phyloP scores from a whole-genome alignment of 139 green algal genomes.

The Chlorella sp. region DNA sequence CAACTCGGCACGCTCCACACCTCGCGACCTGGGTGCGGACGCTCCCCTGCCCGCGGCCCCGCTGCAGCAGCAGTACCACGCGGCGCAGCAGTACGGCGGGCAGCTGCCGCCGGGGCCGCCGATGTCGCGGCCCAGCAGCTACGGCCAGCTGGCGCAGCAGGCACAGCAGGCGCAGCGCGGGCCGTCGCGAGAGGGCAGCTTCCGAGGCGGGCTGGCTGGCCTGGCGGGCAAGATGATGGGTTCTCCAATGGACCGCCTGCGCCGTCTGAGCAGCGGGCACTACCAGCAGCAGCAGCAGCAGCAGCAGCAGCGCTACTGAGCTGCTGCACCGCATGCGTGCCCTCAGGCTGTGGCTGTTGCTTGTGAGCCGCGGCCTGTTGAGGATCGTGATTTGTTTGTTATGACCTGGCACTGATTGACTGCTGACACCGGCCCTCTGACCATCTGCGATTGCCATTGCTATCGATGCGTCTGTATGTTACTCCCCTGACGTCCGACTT shows the following conservation, averaged over 20 bases:
- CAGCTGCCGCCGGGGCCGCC: background rate
- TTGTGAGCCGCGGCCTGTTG: background rate
- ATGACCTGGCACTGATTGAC: too few relatives aligned
- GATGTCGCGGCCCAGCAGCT: background rate
- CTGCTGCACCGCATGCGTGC: too few relatives aligned
- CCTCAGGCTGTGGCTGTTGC: background rate
- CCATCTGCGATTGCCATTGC: too few relatives aligned
- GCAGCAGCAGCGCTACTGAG: background rate
- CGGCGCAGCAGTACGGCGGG: background rate
- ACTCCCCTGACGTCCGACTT: too few relatives aligned
- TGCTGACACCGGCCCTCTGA: too few relatives aligned
- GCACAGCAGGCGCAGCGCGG: background rate
- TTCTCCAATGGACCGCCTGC: slow-evolving; percentile 25
- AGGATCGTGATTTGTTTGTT: too few relatives aligned
- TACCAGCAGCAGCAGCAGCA: slow-evolving; percentile 7
- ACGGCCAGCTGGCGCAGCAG: background rate
- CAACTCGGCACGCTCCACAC: slow-evolving; percentile 2
- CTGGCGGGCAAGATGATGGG: slow-evolving; percentile 1
- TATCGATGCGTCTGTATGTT: too few relatives aligned
- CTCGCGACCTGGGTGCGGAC: background rate
- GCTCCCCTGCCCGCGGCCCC: background rate
- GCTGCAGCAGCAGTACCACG: slow-evolving; percentile 14
- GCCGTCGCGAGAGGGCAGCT: slow-evolving; percentile 16
- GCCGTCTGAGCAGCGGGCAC: slow-evolving; percentile 9
- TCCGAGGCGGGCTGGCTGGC: slow-evolving; percentile 13